Percentiles rank a stretch among this genome's conserved stretches.
Evolutionary conservation across 768 basidiomycete genomes (phyloP).

Genomic region (Lentinus tigrinus): DNA sequence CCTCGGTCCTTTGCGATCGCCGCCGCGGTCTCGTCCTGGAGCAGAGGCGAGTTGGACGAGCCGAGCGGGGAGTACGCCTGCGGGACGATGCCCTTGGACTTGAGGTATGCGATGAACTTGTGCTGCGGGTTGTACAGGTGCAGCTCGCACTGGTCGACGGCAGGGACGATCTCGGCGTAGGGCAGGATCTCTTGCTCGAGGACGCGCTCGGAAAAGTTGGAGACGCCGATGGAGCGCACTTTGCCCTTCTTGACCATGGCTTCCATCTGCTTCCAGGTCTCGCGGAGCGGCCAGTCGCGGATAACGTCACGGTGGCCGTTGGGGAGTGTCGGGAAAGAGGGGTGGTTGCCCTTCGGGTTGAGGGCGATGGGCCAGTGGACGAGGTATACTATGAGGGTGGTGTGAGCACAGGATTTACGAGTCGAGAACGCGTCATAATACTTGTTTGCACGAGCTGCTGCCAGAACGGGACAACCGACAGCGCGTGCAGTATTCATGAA

Average conservation of each 20-base stretch:
- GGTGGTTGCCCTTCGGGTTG: constrained; percentile 68
- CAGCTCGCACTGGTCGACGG: constrained; percentile 73
- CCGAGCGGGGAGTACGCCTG: constrained; percentile 85
- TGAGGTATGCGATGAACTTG: constrained; percentile 60
- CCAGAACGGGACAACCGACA: no score
- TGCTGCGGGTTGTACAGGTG: constrained; percentile 78
- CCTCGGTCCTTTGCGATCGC: constrained; percentile 59
- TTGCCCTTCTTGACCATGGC: constrained; percentile 67
- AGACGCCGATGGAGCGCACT: constrained; percentile 66
- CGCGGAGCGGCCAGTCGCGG: constrained; percentile 58
- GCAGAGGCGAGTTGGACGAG: constrained; percentile 62
- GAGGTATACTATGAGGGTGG: constrained; percentile 48
- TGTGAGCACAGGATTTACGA: constrained; percentile 12
- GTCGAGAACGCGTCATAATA: no score
- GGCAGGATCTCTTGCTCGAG: constrained; percentile 72
- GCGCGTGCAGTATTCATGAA: no score
- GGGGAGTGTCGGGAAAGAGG: constrained; percentile 53
- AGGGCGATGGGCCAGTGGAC: constrained; percentile 82
- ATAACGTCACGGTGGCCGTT: constrained; percentile 69
- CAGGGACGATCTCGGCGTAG: constrained; percentile 65
- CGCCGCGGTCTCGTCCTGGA: constrained; percentile 58
- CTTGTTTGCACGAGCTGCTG: no score
- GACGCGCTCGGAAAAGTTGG: constrained; percentile 69
- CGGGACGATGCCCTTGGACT: constrained; percentile 63
- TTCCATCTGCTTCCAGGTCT: constrained; percentile 89